phyloP scores from a whole-genome alignment of 371 early-diverging fungal species.

The Synchytrium microbalum region DNA sequence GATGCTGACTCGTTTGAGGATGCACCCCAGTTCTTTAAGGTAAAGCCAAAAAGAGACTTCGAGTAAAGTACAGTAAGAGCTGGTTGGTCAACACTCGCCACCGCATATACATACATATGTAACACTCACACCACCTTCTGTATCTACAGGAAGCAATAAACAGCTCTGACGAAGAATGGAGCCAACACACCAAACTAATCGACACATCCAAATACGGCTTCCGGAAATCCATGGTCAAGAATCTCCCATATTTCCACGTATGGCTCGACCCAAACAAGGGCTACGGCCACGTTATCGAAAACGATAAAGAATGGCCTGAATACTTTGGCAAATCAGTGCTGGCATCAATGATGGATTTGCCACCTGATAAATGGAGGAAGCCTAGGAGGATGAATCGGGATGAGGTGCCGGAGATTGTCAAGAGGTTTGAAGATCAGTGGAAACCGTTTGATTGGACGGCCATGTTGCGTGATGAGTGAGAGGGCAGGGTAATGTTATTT shows the following conservation, averaged over 20 bases:
- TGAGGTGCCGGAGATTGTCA: slow-evolving; percentile 49
- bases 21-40: slow-evolving; percentile 78
- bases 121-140: too few relatives aligned
- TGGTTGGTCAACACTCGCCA: slow-evolving; percentile 1
- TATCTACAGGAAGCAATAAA: slow-evolving; percentile 61
- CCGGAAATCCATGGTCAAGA: slow-evolving; percentile 37
- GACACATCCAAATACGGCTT: slow-evolving; percentile 56
- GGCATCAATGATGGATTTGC: slow-evolving; percentile 63
- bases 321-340: slow-evolving; percentile 83
- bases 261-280: slow-evolving; percentile 88
- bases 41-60: slow-evolving; percentile 6
- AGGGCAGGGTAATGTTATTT: too few relatives aligned
- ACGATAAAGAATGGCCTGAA: slow-evolving; percentile 60
- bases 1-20: slow-evolving; percentile 66
- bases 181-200: slow-evolving; percentile 82
- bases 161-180: slow-evolving; percentile 77
- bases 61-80: background rate
- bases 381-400: slow-evolving; percentile 51
- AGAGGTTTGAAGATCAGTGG: slow-evolving; percentile 64
- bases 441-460: slow-evolving; percentile 76
- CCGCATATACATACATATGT: too few relatives aligned
- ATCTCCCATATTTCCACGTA: slow-evolving; percentile 90
- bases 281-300: slow-evolving; percentile 93
- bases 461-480: slow-evolving; percentile 19
- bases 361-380: slow-evolving; percentile 64